Percentiles rank a stretch among this genome's conserved stretches.
These are phyloP conservation scores for Cystofilobasidium macerans DNA, from an alignment of 768 basidiomycete species.

Conservation along the genomic window DNA sequence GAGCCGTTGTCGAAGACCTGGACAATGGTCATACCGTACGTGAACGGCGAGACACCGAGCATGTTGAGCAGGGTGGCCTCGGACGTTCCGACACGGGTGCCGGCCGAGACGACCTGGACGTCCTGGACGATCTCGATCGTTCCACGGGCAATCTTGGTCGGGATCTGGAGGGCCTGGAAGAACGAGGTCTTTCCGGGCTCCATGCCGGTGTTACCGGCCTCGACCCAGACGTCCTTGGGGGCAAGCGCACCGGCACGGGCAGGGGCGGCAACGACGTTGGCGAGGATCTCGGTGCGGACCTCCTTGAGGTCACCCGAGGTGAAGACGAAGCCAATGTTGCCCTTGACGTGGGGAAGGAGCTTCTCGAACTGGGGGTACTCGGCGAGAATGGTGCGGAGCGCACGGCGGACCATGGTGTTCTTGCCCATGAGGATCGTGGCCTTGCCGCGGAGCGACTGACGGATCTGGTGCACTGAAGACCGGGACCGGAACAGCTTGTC, in stretches of 20 bases:
- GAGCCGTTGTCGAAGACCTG: conserved; percentile 95
- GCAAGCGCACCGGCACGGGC: conserved; percentile 96
- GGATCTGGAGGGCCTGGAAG: conserved; percentile 99
- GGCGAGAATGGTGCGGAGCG: conserved; percentile 75
- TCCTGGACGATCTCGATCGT: conserved; percentile 99
- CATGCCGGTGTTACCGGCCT: conserved; percentile 98
- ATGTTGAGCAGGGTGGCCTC: conserved; percentile 98
- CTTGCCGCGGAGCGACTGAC: conserved; percentile 75
- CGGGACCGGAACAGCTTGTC: not conserved
- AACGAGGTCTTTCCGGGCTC: conserved; percentile 99
- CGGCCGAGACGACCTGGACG: conserved; percentile 84
- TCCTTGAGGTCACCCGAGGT: conserved; percentile 86
- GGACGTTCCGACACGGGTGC: conserved; percentile 87
- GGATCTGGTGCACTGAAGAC: conserved; percentile 33
- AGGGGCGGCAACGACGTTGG: conserved; percentile 97
- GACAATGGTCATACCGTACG: conserved; percentile 96
- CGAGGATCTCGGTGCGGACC: conserved; percentile 76
- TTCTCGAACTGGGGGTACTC: conserved; percentile 92
- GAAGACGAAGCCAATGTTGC: conserved; percentile 99
- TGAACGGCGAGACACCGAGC: conserved; percentile 86
- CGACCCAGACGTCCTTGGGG: conserved; percentile 80
- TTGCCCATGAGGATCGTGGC: conserved; percentile 98
- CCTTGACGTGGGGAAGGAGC: conserved; percentile 87
- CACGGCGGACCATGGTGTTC: conserved; percentile 99
- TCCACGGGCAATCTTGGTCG: conserved; percentile 99